A percentile compares a stretch with the other conserved stretches of the same genome.
phyloP scores from a whole-genome alignment of 305 asterid genomes.

The Andrographis paniculata region DNA sequence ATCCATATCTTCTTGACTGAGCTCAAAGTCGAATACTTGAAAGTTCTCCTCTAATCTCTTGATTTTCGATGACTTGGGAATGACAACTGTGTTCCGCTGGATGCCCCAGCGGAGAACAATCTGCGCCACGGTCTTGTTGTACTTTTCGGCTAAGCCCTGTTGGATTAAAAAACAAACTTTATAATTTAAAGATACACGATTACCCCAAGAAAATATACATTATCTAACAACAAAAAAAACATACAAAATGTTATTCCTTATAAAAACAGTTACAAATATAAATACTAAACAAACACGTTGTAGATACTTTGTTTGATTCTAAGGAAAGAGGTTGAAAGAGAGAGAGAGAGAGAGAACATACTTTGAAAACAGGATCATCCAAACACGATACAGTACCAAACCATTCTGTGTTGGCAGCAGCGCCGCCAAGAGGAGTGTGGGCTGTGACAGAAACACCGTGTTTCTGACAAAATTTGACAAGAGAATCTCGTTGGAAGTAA shows the following conservation, averaged over 20 bases:
- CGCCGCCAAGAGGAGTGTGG: slow-evolving; percentile 74
- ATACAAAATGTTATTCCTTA: too few relatives aligned
- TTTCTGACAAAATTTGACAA: slow-evolving; percentile 66
- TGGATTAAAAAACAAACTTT: too few relatives aligned
- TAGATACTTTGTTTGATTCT: not conserved
- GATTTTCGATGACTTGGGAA: slow-evolving; percentile 58
- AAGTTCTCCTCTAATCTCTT: slow-evolving; percentile 54
- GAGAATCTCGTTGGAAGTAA: slow-evolving; percentile 66
- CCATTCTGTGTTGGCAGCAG: slow-evolving; percentile 52
- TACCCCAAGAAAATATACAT: too few relatives aligned
- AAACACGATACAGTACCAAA: slow-evolving; percentile 60
- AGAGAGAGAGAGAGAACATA: slow-evolving; percentile 13
- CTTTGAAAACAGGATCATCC: slow-evolving; percentile 52
- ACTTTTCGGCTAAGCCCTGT: slow-evolving; percentile 55
- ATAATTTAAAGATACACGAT: too few relatives aligned
- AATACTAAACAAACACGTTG: too few relatives aligned
- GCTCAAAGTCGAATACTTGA: slow-evolving; percentile 39
- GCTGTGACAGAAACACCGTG: slow-evolving; percentile 60
- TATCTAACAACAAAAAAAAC: too few relatives aligned
- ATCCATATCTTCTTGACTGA: slow-evolving; percentile 48
- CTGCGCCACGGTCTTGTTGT: slow-evolving; percentile 57
- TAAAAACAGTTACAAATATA: too few relatives aligned
- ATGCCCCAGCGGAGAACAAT: slow-evolving; percentile 63
- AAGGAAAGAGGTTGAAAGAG: not conserved
- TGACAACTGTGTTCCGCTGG: slow-evolving; percentile 46